Conservation (phyloP, 164 flowering plant species). For the Euptelea pleiosperma region DNA sequence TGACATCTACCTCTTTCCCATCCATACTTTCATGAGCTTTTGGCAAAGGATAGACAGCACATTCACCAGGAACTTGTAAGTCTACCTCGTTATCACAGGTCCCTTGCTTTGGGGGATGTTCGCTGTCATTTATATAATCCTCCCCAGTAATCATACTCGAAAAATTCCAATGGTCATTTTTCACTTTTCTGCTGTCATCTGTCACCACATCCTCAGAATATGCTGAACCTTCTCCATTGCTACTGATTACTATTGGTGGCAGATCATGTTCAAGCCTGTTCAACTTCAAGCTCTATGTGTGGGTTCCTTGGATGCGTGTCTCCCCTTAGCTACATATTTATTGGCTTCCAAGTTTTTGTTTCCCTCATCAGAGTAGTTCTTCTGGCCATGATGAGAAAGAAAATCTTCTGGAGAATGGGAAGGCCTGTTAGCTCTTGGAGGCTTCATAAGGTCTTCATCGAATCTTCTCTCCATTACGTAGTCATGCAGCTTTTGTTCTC, state of each 20-base stretch:
- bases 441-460: background rate
- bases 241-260: background rate
- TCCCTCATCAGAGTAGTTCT: background rate
- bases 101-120: background rate
- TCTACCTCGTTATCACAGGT: background rate
- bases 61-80: background rate
- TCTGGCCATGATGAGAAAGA: background rate
- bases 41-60: conserved; percentile 6
- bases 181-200: background rate
- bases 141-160: background rate
- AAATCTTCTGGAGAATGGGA: conserved; percentile 4
- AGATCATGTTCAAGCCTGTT: background rate
- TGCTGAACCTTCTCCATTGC: background rate
- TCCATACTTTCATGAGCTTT: conserved; percentile 1
- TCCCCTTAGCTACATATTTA: no score
- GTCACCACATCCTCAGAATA: background rate
- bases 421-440: background rate
- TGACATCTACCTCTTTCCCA: conserved; percentile 1
- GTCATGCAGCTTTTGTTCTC: background rate
- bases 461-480: background rate
- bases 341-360: background rate
- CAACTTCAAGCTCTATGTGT: conserved; percentile 1
- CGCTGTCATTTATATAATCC: conserved; percentile 1
- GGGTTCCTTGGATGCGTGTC: background rate
- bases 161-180: background rate